Base-by-base conservation (phyloP, 805 yeast species). In the Saccharomycopsis lassenensis region DNA sequence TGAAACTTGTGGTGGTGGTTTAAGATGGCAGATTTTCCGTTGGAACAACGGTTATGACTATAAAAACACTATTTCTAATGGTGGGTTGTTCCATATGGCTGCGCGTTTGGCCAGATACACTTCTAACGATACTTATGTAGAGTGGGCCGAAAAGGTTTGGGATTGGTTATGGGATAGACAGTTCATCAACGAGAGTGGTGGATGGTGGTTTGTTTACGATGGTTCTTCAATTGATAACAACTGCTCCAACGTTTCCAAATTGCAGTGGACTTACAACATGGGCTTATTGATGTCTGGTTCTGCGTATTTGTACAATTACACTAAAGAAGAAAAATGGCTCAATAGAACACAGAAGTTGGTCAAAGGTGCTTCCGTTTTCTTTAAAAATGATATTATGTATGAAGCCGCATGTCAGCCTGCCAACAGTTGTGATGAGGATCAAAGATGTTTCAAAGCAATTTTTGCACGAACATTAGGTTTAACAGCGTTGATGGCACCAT, bases 21-120 rank as follows among this genome's bases (percentile, higher is more conserved):
- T 89, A 43, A 68, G 96, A 58, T 89, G 97, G 97, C 97, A 89
- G 63, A 89, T 89, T 51, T 89, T 78, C 62, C 68, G 77, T 39
- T 87, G 95, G 94, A 89, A 89, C 55, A 68, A 84, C 5, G 98
- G 97, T 44, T 89, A 86, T 55, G 81, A 83, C 56, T 89, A 89
- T 59, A 89, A 89, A 57, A 89, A 89, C 56, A 63, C 95, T 24
- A 84, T 87, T 40, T 69, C 93, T n/a, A 87, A 84, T 56, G 96
- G 94, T 19, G 82, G 87, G 33, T 62, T 87, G 37, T 86, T 87
- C 70, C 85, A 84, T 48, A 54, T 87, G 27, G 93, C 82, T 12
- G 91, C 95, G 1, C 67, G 96, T 45, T 66, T 87, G 47, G 91
- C 91, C 2, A 66, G 95, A 48, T 87, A 74, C 57, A 80, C 93